A percentile compares a stretch with the other conserved stretches of the same genome.
Evolutionary conservation across 352 stramenopile genomes (phyloP).

Genomic region (Globisporangium echinulatum): DNA sequence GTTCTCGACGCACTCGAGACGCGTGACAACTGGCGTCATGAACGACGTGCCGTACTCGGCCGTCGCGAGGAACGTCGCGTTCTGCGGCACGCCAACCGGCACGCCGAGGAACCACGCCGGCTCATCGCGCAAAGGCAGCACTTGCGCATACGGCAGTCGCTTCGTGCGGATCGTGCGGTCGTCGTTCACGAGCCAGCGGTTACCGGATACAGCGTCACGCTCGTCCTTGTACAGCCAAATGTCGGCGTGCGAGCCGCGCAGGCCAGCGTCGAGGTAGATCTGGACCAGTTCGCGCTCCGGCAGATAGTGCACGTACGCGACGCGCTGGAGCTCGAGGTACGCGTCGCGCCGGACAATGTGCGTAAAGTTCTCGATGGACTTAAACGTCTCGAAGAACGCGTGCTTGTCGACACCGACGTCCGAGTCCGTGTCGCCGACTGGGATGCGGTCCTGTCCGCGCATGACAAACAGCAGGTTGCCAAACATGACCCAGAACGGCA

Average conservation of each 20-base stretch:
- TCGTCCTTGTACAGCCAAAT: slow-evolving; percentile 76
- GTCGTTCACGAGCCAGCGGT: slow-evolving; percentile 56
- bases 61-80: slow-evolving; percentile 50
- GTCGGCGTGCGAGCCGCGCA: slow-evolving; percentile 56
- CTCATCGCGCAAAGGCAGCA: slow-evolving; percentile 43
- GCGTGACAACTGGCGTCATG: slow-evolving; percentile 66
- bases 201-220: slow-evolving; percentile 20
- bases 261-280: slow-evolving; percentile 45
- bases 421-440: slow-evolving; percentile 71
- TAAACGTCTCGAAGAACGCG: slow-evolving; percentile 43
- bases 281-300: slow-evolving; percentile 56
- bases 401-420: slow-evolving; percentile 65
- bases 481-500: slow-evolving; percentile 70
- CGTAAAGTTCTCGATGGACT: slow-evolving; percentile 51
- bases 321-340: slow-evolving; percentile 33
- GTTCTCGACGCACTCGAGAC: slow-evolving; percentile 80
- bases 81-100: slow-evolving; percentile 39
- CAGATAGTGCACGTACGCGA: slow-evolving; percentile 48
- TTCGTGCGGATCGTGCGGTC: slow-evolving; percentile 69
- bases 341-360: slow-evolving; percentile 32
- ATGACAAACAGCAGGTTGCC: slow-evolving; percentile 75
- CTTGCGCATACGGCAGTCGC: slow-evolving; percentile 53
- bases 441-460: slow-evolving; percentile 50
- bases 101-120: slow-evolving; percentile 46
- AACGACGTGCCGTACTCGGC: slow-evolving; percentile 64